Conservation (phyloP, 495 filamentous ascomycete species). For the Penicillium pulvis region DNA sequence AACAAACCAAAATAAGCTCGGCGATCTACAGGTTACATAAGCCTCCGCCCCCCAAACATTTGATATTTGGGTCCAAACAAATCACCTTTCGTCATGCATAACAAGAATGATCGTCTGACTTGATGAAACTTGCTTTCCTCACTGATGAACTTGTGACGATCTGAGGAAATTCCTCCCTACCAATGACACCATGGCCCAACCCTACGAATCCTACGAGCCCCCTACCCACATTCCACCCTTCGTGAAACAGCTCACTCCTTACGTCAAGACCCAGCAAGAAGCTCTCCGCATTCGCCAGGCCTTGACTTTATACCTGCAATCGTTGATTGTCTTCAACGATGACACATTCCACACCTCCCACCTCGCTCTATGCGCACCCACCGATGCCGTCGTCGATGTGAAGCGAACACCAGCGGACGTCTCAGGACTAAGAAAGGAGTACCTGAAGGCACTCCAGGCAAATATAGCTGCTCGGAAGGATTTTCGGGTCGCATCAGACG, state of each 20-base stretch:
- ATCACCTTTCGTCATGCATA: neutral
- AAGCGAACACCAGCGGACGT: conserved; percentile 42
- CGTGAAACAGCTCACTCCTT: conserved; percentile 45
- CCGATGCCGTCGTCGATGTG: conserved; percentile 37
- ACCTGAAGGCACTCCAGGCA: conserved; percentile 59
- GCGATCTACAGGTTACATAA: conserved; percentile 27
- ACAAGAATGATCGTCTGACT: neutral
- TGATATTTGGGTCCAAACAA: neutral
- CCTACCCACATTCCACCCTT: conserved; percentile 44
- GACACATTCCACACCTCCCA: conserved; percentile 33
- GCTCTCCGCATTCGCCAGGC: conserved; percentile 48
- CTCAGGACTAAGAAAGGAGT: conserved; percentile 49
- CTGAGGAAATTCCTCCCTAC: conserved; percentile 1
- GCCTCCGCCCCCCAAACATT: conserved; percentile 16
- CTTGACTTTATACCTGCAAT: conserved; percentile 45
- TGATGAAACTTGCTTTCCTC: conserved; percentile 1
- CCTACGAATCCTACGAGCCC: conserved; percentile 14
- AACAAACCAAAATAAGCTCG: conserved; percentile 9
- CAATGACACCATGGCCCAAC: conserved; percentile 29
- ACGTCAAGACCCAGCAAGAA: conserved; percentile 48
- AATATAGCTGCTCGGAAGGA: conserved; percentile 57
- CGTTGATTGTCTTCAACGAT: conserved; percentile 41
- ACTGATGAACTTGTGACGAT: neutral
- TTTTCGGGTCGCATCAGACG: conserved; percentile 39
- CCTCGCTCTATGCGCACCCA: conserved; percentile 40